phyloP scores from a whole-genome alignment of 2,329 filamentous ascomycete species.

The Sporothrix curviconia region DNA sequence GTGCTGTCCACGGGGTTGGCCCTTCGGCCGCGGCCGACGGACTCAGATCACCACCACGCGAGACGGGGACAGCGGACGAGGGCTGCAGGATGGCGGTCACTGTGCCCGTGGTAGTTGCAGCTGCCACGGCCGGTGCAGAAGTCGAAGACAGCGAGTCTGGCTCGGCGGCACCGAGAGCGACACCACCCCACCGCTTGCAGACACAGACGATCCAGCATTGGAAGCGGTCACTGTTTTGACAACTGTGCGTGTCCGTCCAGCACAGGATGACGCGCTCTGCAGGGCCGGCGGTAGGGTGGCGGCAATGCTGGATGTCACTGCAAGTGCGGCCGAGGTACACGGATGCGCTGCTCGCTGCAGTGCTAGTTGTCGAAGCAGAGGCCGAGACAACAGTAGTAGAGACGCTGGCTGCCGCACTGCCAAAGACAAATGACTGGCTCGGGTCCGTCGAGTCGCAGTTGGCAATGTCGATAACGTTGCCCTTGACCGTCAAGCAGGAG shows the following conservation, averaged over 20 bases:
- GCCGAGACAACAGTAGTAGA: not conserved
- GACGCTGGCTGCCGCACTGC: slow-evolving; percentile 15
- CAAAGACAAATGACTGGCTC: slow-evolving; percentile 38
- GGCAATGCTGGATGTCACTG: not conserved
- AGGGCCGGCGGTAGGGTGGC: not conserved
- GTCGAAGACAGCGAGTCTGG: not conserved
- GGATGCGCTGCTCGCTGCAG: not conserved
- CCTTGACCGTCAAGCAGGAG: slow-evolving; percentile 42
- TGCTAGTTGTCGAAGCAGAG: not conserved
- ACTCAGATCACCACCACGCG: slow-evolving; percentile 42
- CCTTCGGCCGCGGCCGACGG: slow-evolving; percentile 44
- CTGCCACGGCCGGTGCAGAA: not conserved
- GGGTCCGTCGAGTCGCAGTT: slow-evolving; percentile 35
- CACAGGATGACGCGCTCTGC: not conserved
- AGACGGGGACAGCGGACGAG: slow-evolving; percentile 40
- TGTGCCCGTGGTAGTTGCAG: slow-evolving; percentile 10
- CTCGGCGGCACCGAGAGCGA: slow-evolving; percentile 10
- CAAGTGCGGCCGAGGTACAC: not conserved
- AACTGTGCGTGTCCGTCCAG: slow-evolving; percentile 1
- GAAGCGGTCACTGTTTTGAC: slow-evolving; percentile 1
- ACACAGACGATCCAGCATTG: not conserved
- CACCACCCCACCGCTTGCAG: not conserved
- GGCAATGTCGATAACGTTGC: slow-evolving; percentile 37
- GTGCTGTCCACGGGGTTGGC: slow-evolving; percentile 41
- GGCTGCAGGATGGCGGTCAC: slow-evolving; percentile 33